Percentiles rank a stretch among this genome's conserved stretches.
These are phyloP conservation scores for Pythium plurisporium DNA, from an alignment of 352 stramenopile genomes.

Conservation along the genomic window DNA sequence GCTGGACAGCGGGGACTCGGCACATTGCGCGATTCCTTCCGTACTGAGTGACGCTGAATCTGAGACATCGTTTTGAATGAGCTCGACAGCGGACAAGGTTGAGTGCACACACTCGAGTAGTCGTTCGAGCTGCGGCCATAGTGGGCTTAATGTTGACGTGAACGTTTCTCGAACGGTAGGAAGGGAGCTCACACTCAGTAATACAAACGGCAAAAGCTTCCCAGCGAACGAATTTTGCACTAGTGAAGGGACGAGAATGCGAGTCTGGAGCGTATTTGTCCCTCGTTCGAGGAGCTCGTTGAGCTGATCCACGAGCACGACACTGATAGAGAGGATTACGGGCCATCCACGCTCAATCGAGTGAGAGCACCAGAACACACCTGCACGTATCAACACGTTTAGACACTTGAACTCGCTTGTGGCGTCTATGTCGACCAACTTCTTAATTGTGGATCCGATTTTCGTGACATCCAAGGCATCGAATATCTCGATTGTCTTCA, in stretches of 20 bases:
- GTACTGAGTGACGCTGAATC: no score
- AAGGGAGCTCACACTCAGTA: slow-evolving; percentile 65
- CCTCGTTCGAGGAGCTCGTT: slow-evolving; percentile 29
- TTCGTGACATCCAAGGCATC: slow-evolving; percentile 5
- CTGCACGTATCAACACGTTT: slow-evolving; percentile 66
- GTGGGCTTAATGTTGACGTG: slow-evolving; percentile 4
- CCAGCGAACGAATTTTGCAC: slow-evolving; percentile 62
- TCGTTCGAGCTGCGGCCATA: slow-evolving; percentile 20
- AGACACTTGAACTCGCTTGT: slow-evolving; percentile 76
- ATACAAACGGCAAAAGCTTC: slow-evolving; percentile 70
- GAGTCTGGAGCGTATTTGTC: slow-evolving; percentile 9
- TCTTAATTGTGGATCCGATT: slow-evolving; percentile 6
- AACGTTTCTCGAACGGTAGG: slow-evolving; percentile 27
- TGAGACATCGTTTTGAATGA: not conserved
- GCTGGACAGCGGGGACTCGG: not conserved
- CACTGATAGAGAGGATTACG: slow-evolving; percentile 47
- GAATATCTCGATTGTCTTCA: slow-evolving; percentile 28
- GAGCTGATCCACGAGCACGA: slow-evolving; percentile 54
- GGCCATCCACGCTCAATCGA: slow-evolving; percentile 43
- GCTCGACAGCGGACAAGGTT: slow-evolving; percentile 5
- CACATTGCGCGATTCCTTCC: no score
- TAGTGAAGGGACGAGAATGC: slow-evolving; percentile 25
- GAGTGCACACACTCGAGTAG: slow-evolving; percentile 16
- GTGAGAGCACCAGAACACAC: slow-evolving; percentile 72
- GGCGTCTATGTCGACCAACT: slow-evolving; percentile 41